Evolutionary conservation across 768 basidiomycete genomes (phyloP).

Genomic region (Asterophora parasitica): DNA sequence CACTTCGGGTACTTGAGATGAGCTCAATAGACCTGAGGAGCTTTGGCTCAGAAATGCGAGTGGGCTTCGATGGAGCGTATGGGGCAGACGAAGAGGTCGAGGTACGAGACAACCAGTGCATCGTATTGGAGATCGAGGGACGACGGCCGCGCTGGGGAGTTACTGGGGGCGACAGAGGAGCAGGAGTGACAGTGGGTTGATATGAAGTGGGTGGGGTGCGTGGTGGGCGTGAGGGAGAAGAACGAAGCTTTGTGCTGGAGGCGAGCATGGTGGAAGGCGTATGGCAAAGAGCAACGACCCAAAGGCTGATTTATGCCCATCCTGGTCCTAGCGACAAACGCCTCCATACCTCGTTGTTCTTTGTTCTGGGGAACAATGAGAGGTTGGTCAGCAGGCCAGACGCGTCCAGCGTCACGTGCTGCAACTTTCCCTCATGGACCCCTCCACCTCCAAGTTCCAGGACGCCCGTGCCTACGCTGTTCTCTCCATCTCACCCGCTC

Average conservation of each 20-base stretch:
- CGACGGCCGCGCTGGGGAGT: constrained; percentile 24
- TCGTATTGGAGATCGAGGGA: constrained; percentile 40
- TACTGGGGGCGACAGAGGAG: constrained; percentile 21
- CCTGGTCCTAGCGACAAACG: neutral
- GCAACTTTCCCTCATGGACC: constrained; percentile 11
- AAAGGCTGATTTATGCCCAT: constrained; percentile 11
- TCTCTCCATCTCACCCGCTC: constrained; percentile 45
- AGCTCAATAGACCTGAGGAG: constrained; percentile 36
- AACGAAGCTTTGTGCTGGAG: constrained; percentile 26
- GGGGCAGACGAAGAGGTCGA: constrained; percentile 28
- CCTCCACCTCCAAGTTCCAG: constrained; percentile 40
- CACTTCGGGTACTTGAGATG: constrained; percentile 35
- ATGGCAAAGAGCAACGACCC: constrained; percentile 5
- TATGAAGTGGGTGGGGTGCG: constrained; percentile 24
- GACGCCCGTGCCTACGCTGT: constrained; percentile 45
- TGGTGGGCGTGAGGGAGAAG: constrained; percentile 24
- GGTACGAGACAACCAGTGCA: constrained; percentile 48
- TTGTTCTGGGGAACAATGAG: constrained; percentile 20
- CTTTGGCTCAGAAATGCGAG: constrained; percentile 40
- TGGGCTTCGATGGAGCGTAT: constrained; percentile 31
- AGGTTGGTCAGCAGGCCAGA: constrained; percentile 8
- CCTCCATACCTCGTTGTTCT: constrained; percentile 4
- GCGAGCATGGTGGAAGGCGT: constrained; percentile 17
- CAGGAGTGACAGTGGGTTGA: constrained; percentile 17
- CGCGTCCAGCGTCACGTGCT: constrained; percentile 7